Percentiles rank a stretch among this genome's conserved stretches.
These are phyloP conservation scores for Backusella circina DNA, from an alignment of 192 early-diverging fungal species.

Conservation along the genomic window DNA sequence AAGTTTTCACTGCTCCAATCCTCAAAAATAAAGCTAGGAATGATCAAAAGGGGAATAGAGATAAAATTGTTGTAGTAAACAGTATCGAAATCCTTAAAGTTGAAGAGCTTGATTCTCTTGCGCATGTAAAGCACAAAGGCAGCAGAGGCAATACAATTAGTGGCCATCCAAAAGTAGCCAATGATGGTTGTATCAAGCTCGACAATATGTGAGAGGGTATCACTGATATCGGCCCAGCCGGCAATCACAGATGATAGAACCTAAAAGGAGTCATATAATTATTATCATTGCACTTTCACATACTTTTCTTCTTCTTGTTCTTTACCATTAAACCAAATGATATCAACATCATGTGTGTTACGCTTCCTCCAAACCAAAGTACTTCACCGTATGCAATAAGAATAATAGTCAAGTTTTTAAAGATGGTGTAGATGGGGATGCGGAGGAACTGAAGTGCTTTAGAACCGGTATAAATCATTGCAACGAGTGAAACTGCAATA, in stretches of 20 bases:
- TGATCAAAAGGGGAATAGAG: constrained; percentile 73
- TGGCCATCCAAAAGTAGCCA: constrained; percentile 87
- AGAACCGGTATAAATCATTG: constrained; percentile 97
- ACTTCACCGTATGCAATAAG: constrained; percentile 93
- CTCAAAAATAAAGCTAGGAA: constrained; percentile 66
- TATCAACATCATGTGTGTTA: constrained; percentile 77
- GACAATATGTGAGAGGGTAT: constrained; percentile 21
- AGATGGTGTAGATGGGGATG: constrained; percentile 95
- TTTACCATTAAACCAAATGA: constrained; percentile 81
- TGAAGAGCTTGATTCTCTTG: constrained; percentile 79
- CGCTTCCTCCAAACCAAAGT: constrained; percentile 73
- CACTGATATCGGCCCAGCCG: constrained; percentile 72
- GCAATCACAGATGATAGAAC: constrained; percentile 84
- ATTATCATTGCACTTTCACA: background rate
- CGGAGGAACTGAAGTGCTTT: constrained; percentile 90
- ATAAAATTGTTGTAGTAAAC: constrained; percentile 97
- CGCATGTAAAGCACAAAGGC: constrained; percentile 90
- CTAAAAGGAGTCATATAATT: constrained; percentile 27
- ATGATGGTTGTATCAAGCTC: constrained; percentile 42
- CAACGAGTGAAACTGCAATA: constrained; percentile 78
- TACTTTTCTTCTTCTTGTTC: background rate
- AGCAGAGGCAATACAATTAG: constrained; percentile 89
- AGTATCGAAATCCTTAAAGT: constrained; percentile 98
- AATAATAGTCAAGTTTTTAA: constrained; percentile 99
- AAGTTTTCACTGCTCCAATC: constrained; percentile 63